Base-by-base conservation (phyloP, 164 flowering plant species). In the Vitis cinerea region DNA sequence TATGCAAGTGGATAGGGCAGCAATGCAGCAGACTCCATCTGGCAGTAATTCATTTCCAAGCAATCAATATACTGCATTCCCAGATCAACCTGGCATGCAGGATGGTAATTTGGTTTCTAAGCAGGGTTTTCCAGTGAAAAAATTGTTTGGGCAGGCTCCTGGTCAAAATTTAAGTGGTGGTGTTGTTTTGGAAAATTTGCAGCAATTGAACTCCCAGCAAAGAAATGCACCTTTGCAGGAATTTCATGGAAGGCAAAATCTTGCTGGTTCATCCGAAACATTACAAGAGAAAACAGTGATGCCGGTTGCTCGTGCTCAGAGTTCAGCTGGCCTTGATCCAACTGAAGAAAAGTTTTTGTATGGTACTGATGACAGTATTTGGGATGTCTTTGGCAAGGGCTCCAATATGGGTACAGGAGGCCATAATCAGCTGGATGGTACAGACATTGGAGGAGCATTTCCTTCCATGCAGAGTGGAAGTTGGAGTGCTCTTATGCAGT, bases 401-500 rank as follows among this genome's bases (percentile, higher is more conserved):
- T 16, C 66, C 7, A 69, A 67, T 48, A 50, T 67, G 17, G 69
- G 65, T 2, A 10, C 71, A 49, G 69, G 67, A 30, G 67, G 78
- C 29, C 66, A 31, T 58, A 64, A 67, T 68, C 53, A 66, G 71
- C 29, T 51, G 68, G 78, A 71, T 64, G 69, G 74, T 62, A 44
- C 76, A n/a, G 83, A 75, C 13, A 44, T 59, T 63, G 54, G 51
- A 51, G 67, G 64, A 62, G 69, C 72, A 66, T 68, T 64, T 58
- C 75, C 85, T 50, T 76, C 84, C 53, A 3, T 79, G 66, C 84
- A 79, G 65, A 79, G 84, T 77, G 83, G 86, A 60, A 81, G 81
- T 68, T 83, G 86, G 86, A 83, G 84, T 83, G 86, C 84, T 62
- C 83, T 83, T 53, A 83, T 83, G 83, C 84, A 81, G 63, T 83